Base-by-base conservation (phyloP, 2,329 filamentous ascomycete genomes). In the Fusarium sp. region DNA sequence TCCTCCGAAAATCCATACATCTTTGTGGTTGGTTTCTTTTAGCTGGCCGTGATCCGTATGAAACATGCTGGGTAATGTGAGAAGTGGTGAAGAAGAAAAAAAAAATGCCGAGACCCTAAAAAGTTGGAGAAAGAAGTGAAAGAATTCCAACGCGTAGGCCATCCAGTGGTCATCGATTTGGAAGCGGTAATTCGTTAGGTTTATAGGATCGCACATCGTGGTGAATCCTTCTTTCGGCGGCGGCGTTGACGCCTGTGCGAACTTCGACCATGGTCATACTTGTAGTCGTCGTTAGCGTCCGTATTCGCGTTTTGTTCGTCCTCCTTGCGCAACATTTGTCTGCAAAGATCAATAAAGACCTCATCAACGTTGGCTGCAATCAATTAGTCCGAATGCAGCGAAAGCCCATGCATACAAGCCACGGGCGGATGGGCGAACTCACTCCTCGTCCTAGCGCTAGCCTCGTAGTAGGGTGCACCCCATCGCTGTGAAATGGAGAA, bases 391-490 rank as follows among this genome's bases (percentile, higher is more conserved):
- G 44, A 46, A 70, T 64, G 52, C 61, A 57, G 63, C 57, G 44
- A 55, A 51, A 47, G 38, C 55, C 43, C 52, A 31, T 31, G 42
- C 59, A 62, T 43, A 19, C 43, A 39, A 47, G 43, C 64, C 36
- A 38, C n/a, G 40, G 28, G 49, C 58, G 44, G 52, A 51, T 19
- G 47, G 60, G 57, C 33, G 44, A 61, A 79, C 85, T 76, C 77
- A 92, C 76, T 92, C 75, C 91, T 86, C 73, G 92, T 90, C 68
- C 94, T 86, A 51, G 94, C 94, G 67, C 92, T 95, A 36, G 94
- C 92, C 82, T 97, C 94, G 76, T 97, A 97, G 79, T 97, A 97
- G 1, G 94, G 94, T 36, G 92, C 92, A 21, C 91, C 91, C 94
- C 94, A 97, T 75, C 87, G 88, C 76, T 96, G 93, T n/a, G 92